These are phyloP conservation scores for Backusella tuberculispora DNA, from an alignment of 192 early-diverging fungal species.

Conservation along the genomic window DNA sequence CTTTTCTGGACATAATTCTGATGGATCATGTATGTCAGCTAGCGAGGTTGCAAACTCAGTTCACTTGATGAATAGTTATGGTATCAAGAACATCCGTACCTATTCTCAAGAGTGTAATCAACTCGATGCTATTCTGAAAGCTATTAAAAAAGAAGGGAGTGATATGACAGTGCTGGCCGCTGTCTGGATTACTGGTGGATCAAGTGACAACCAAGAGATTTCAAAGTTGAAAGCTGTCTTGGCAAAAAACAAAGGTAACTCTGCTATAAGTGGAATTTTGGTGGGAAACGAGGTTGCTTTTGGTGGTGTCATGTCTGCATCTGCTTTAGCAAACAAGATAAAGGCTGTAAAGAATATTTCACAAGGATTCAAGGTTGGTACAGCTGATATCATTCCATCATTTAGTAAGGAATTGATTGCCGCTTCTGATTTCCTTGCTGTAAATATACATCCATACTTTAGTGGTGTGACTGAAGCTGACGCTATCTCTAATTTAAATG, in stretches of 20 bases:
- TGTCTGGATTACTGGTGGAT: constrained; percentile 34
- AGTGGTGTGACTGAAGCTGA: constrained; percentile 48
- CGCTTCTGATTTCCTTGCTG: constrained; percentile 59
- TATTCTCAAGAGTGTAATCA: constrained; percentile 45
- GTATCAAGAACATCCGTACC: constrained; percentile 36
- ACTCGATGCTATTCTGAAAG: constrained; percentile 28
- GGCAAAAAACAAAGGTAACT: background rate
- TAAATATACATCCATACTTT: constrained; percentile 66
- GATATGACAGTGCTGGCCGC: constrained; percentile 39
- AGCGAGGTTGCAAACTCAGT: constrained; percentile 1
- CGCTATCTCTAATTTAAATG: constrained; percentile 50
- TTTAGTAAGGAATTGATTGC: constrained; percentile 42
- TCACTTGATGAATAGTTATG: constrained; percentile 29
- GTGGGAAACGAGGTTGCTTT: constrained; percentile 37
- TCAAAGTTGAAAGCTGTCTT: constrained; percentile 7
- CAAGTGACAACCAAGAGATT: constrained; percentile 30
- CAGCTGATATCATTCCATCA: constrained; percentile 57
- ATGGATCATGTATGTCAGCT: constrained; percentile 27
- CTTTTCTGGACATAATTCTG: constrained; percentile 28
- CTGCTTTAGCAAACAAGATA: constrained; percentile 27
- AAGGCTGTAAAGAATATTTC: constrained; percentile 30
- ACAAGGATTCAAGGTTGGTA: constrained; percentile 46
- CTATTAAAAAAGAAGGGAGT: constrained; percentile 18
- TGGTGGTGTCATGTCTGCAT: constrained; percentile 2
- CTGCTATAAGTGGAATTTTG: constrained; percentile 25